Base-by-base conservation (phyloP, 1,284 basidiomycete species). In the Leucoagaricus sp. region DNA sequence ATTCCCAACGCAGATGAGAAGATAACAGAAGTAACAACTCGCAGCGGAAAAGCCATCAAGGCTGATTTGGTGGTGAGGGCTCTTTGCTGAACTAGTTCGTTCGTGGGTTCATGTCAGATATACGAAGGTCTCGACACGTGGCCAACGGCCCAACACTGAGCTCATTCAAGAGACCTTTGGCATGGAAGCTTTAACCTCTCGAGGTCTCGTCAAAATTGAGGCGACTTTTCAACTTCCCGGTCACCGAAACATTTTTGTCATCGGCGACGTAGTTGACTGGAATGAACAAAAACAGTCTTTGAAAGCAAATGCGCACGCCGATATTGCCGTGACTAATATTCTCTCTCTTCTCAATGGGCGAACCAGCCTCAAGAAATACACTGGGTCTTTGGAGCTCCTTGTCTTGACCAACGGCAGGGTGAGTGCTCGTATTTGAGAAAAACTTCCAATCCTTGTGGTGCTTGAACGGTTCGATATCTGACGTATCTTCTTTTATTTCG, bases 201-300 rank as follows among this genome's bases (percentile, higher is more conserved):
- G 64, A 23, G 79, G 81, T 26, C 72, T 65, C 53, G 74, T 87
- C 45, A 79, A 77, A 57, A 75, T 87, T 7, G 67, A 72, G 28
- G 72, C 80, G 7, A 83, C 81, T 3, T 72, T 87, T 17, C 82
- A 86, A 63, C 63, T 86, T 4, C 61, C 63, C 15, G 68, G 67
- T 0, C 70, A 83, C 64, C 68, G 78, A 0, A 73, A 74, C 47
- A 79, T 87, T 21, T 86, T 85, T 63, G 85, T 84, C 0, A 72
- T 70, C 3, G 86, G 86, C 8, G 86, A 87, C 64, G 75, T 82
- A 49, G 78, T 83, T 52, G 79, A 84, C 26, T 82, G 78, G 77
- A 49, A 72, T 0, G 86, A 87, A 67, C 79, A 83, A 63, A 86
- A 87, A 63, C 82, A 84, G 62, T 72, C 76, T 0, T 73, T 72